A percentile compares a stretch with the other conserved stretches of the same genome.
phyloP scores from a whole-genome alignment of 208 protist genomes.

The Kentomonas sorsogonicus region DNA sequence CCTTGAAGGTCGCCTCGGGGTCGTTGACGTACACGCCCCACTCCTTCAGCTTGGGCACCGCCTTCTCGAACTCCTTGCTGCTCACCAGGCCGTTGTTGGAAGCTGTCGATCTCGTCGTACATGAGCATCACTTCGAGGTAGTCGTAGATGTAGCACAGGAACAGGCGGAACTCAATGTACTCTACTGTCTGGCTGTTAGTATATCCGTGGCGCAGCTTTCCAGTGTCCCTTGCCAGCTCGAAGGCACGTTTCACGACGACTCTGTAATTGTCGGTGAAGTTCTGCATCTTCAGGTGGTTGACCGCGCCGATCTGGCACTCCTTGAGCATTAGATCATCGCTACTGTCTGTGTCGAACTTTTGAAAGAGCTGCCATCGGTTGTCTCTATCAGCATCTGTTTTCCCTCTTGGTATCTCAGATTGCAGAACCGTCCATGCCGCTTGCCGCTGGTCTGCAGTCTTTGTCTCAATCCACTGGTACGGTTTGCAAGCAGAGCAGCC shows the following conservation, averaged over 20 bases:
- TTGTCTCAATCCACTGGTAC: conserved; percentile 18
- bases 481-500: conserved; percentile 16
- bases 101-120: conserved; percentile 76
- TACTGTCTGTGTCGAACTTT: conserved; percentile 57
- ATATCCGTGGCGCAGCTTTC: conserved; percentile 23
- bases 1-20: conserved; percentile 53
- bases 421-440: conserved; percentile 34
- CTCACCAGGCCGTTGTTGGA: conserved; percentile 63
- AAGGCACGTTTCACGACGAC: conserved; percentile 79
- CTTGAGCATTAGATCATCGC: conserved; percentile 42
- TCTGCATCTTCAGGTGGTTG: conserved; percentile 41
- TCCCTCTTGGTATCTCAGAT: conserved; percentile 21
- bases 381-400: conserved; percentile 30
- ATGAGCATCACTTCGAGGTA: conserved; percentile 68
- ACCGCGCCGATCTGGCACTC: conserved; percentile 50
- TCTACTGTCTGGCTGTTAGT: conserved; percentile 47
- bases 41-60: conserved; percentile 38
- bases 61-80: conserved; percentile 60
- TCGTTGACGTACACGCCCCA: conserved; percentile 61
- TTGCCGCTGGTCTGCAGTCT: conserved; percentile 32
- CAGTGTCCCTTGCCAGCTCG: conserved; percentile 58
- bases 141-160: conserved; percentile 71
- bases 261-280: conserved; percentile 47
- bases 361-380: conserved; percentile 62
- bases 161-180: conserved; percentile 71